These are phyloP conservation scores for Ceratobasidium sp. DNA, from an alignment of 1,284 basidiomycete species.

Conservation along the genomic window DNA sequence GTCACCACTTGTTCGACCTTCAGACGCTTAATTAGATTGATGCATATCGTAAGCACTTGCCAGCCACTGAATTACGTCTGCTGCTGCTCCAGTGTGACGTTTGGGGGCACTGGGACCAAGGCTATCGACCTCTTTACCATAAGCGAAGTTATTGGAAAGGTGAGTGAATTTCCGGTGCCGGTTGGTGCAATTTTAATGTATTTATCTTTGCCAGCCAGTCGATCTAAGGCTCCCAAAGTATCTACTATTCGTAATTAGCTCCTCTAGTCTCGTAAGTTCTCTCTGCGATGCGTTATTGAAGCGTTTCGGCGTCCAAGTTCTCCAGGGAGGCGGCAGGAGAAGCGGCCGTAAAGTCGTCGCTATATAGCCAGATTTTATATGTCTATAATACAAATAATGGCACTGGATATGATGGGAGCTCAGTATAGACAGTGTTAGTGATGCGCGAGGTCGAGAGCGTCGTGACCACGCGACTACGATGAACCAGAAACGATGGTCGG, in stretches of 20 bases:
- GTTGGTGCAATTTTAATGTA: neutral
- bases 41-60: neutral
- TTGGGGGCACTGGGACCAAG: neutral
- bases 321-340: neutral
- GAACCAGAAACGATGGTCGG: no score
- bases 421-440: neutral
- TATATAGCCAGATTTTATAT: no score
- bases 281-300: neutral
- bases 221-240: neutral
- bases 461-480: no score
- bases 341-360: neutral
- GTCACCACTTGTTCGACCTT: no score
- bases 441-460: no score
- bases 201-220: neutral
- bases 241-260: no score
- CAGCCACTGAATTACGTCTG: neutral
- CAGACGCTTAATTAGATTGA: neutral
- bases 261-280: neutral
- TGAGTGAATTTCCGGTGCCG: neutral
- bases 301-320: neutral
- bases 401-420: neutral
- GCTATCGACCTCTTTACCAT: neutral
- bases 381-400: no score
- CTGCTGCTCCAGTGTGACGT: neutral
- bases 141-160: neutral